Conservation (phyloP, 495 filamentous ascomycete genomes). For the Podospora bellae-mahoneyi region DNA sequence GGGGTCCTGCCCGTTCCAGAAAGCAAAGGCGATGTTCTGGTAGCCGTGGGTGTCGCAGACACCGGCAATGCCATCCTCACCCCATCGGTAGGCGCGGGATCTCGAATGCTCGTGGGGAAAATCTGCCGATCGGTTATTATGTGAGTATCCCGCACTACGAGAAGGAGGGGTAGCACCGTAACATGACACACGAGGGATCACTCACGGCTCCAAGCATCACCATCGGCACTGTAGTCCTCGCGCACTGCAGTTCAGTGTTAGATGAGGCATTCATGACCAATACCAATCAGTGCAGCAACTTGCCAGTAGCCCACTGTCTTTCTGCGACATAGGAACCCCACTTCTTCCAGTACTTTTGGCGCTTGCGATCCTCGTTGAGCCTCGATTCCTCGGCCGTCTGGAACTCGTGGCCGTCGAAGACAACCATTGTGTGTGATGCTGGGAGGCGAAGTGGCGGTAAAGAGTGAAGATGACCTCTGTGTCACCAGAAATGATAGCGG, state of each 20-base stretch:
- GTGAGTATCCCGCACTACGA: conserved; percentile 7
- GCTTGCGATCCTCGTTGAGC: conserved; percentile 76
- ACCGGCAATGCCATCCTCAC: conserved; percentile 94
- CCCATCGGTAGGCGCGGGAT: conserved; percentile 87
- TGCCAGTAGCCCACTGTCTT: conserved; percentile 87
- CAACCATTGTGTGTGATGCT: conserved; percentile 61
- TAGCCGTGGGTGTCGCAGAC: conserved; percentile 87
- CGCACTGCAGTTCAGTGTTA: conserved; percentile 57
- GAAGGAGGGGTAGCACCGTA: neutral
- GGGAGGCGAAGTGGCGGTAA: conserved; percentile 7
- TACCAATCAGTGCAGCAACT: conserved; percentile 23
- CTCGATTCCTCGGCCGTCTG: conserved; percentile 84
- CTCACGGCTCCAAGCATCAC: conserved; percentile 94
- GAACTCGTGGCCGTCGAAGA: conserved; percentile 80
- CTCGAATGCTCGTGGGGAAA: conserved; percentile 90
- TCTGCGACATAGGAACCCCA: conserved; percentile 80
- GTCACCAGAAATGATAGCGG: neutral
- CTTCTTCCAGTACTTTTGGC: conserved; percentile 87
- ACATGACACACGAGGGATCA: conserved; percentile 21
- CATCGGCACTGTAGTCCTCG: conserved; percentile 84
- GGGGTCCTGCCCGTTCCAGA: conserved; percentile 96
- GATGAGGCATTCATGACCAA: neutral
- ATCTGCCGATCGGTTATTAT: conserved; percentile 52
- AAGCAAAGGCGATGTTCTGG: conserved; percentile 90
- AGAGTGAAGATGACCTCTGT: neutral